phyloP scores from a whole-genome alignment of 1,284 basidiomycete genomes.

The Malassezia arunalokei region DNA sequence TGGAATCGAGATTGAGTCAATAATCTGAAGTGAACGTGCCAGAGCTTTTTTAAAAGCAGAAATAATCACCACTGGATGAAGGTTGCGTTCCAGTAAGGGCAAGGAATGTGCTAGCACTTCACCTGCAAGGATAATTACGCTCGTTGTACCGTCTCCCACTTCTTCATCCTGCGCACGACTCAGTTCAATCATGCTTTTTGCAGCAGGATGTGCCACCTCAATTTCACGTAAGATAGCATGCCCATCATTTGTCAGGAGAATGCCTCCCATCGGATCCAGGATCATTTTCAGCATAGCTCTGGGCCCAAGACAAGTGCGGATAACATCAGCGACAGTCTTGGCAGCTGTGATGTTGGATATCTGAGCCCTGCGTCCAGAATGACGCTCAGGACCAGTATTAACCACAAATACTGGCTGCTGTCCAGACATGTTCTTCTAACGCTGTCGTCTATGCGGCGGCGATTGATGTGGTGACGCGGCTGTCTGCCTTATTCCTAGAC shows the following conservation, averaged over 20 bases:
- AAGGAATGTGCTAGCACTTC: slow-evolving; percentile 94
- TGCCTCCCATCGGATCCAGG: slow-evolving; percentile 55
- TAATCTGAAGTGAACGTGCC: slow-evolving; percentile 75
- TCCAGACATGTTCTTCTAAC: slow-evolving; percentile 24
- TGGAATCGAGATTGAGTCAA: slow-evolving; percentile 73
- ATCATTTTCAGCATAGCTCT: slow-evolving; percentile 99
- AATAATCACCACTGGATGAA: slow-evolving; percentile 98
- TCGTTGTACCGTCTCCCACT: slow-evolving; percentile 93
- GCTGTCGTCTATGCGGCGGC: too few relatives aligned
- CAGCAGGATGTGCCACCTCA: slow-evolving; percentile 93
- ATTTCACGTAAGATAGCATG: slow-evolving; percentile 95
- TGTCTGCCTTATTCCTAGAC: too few relatives aligned
- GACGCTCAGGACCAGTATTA: slow-evolving; percentile 78
- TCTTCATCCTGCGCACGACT: slow-evolving; percentile 96
- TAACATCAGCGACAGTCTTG: slow-evolving; percentile 99
- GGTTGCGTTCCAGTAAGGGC: slow-evolving; percentile 81
- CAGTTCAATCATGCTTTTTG: slow-evolving; percentile 98
- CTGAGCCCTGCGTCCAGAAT: slow-evolving; percentile 87
- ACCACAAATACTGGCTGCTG: slow-evolving; percentile 45
- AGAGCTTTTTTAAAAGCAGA: slow-evolving; percentile 92
- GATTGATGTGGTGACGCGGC: too few relatives aligned
- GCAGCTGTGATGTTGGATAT: slow-evolving; percentile 93
- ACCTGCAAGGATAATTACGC: slow-evolving; percentile 94
- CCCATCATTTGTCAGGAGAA: slow-evolving; percentile 75
- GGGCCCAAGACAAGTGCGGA: slow-evolving; percentile 89